Base-by-base conservation (phyloP, 1,139 yeast genomes). In the Kurtzmaniella natalensis region DNA sequence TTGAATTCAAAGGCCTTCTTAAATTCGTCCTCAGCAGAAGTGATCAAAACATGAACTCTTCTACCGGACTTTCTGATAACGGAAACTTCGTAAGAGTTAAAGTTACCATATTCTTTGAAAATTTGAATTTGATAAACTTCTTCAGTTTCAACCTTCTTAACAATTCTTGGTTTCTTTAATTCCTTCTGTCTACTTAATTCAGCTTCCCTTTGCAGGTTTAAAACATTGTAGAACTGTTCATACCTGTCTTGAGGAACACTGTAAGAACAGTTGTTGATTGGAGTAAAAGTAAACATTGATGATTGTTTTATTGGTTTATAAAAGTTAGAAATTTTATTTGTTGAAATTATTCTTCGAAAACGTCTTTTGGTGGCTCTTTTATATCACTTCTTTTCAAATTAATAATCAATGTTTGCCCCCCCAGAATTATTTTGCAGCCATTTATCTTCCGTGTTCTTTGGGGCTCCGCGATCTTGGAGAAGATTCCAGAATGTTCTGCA, bases 91-190 rank as follows among this genome's bases (percentile, higher is more conserved):
- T 65, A 68, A 15, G 60, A 51, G 33, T 53, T 49, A 45, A 64
- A 68, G 46, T 55, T 48, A 5, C 72, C 72, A 26, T 43, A 50
- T 16, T 50, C 48, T 43, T 66, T 66, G 41, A 51, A 57, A 34
- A 68, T 57, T 38, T 67, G 70, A 34, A 66, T 58, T 40, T 64
- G 70, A 39, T 57, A 64, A 11, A 47, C 48, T 31, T 61, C 62
- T 31, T 62, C 69, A 13, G 61, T 49, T 42, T 67, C 72, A 14
- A 61, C 48, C 42, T 62, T 59, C 46, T 59, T 61, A 24, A 64
- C 45, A 11, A 63, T 55, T 40, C 57, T 57, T 8, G 70, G 70
- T 36, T 50, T 50, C 18, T 26, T 21, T 19, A 35, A 35, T 21
- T 31, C 28, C 10, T 32, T 36, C 22, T 35, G 37, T 25, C 36